Evolutionary conservation across 2,329 filamentous ascomycete genomes (phyloP), one percentile per base, ranked within the genome.

Genomic region (Orbilia blumenaviensis): DNA sequence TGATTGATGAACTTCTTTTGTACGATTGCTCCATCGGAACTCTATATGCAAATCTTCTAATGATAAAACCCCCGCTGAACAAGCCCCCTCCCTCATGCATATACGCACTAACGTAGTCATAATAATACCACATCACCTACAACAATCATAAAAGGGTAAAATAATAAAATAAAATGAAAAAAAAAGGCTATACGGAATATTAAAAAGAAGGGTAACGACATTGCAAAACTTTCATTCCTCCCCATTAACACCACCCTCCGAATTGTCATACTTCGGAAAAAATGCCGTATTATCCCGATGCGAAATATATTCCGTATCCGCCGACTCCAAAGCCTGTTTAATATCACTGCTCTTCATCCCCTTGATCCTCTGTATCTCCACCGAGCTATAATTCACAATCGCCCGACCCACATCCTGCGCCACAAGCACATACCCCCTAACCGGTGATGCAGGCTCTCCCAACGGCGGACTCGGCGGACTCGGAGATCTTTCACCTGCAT

Each of bases 351-450:
- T 97, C 82, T 91, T 89, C 78, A 91, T 86, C 0, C 95, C 95
- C 84, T 91, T 93, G 81, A 99, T 97, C 60, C 91, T 86, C 69
- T 86, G 84, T 77, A 99, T 93, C 83, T 99, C 94, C 0, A 87
- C 85, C 0, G 92, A 89, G n/a, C 92, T 91, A 82, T 98, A 99
- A 83, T 98, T 97, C 71, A 97, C 93, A 56, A 99, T 84, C 2
- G 93, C 94, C 36, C 94, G 87, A 0, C 95, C 95, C 18, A 98
- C 92, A 81, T 98, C 95, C 54, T 85, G 84, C 6, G 88, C 87
- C 1, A 74, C 86, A 84, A 76, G 86, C 82, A 86, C 86, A 85
- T 79, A 85, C 78, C 81, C 85, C 9, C 25, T 23, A 23, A 56
- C 29, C n/a, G 50, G 50, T 1, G 50, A 56, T 6, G 29, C 18